Evolutionary conservation across 306 rosid species (phyloP), one percentile per base, ranked within the genome.

Genomic region (Astragalus membranaceus): DNA sequence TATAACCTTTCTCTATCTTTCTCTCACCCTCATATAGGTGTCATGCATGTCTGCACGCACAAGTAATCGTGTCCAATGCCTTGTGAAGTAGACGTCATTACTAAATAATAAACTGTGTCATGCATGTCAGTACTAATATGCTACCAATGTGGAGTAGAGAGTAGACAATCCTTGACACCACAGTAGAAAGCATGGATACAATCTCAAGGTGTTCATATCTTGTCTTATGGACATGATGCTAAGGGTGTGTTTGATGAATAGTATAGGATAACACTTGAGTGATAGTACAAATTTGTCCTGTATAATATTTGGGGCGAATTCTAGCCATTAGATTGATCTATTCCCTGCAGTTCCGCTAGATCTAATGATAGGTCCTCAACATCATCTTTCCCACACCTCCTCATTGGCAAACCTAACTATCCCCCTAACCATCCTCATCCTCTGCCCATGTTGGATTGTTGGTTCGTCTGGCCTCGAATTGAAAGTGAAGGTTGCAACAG

Each of bases 201-300:
- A 17, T 13, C 7, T 37, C 39, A n/a, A 13, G 44, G 63, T 10
- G 29, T 60, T 43, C 42, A 6, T 68, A 50, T 61, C 48, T 76
- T 69, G 44, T 70, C 29, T 69, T 43, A 47, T 61, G 76, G 64
- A 41, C 10, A 36, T 35, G 65, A 59, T 35, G n/a, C 65, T 7
- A 35, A 35, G 15, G 65, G 47, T 59, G 46, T n/a, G 0, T 36
- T 59, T 59, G 65, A 59, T 59, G 29, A 12, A 36, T 14, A 58
- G 29, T 58, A 14, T 14, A 14, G 8, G 30, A 10, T 32, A 13
- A 7, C 41, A 57, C 11, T 32, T n/a, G n/a, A 2, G 12, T 33
- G 7, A 15, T 57, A 11, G 39, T 55, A 33, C 33, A 56, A 7
- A 10, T 56, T 13, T 53, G 59, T 23, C 59, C 29, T 20, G 14